A percentile compares a stretch with the other conserved stretches of the same genome.
Conservation (phyloP, 805 yeast genomes). For the Dipodascus albidus region DNA sequence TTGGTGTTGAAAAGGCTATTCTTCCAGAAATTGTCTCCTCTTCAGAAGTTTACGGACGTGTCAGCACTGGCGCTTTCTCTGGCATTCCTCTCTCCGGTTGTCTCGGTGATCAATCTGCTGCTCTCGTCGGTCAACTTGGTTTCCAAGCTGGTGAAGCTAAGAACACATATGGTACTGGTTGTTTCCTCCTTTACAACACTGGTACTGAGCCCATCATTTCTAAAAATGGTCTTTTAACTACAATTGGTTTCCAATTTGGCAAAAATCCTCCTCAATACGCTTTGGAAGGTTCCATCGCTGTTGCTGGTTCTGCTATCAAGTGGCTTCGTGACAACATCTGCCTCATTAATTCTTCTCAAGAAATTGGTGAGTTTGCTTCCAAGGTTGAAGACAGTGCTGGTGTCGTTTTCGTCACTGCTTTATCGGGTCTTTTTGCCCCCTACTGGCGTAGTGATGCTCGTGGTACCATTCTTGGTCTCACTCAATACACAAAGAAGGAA, state of each 20-base stretch:
- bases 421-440: conserved; percentile 89
- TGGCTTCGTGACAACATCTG: conserved; percentile 90
- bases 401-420: conserved; percentile 90
- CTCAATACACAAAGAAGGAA: conserved; percentile 82
- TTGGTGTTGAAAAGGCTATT: conserved; percentile 63
- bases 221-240: conserved; percentile 74
- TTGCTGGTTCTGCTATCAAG: conserved; percentile 88
- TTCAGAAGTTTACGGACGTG: conserved; percentile 66
- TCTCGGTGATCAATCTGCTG: conserved; percentile 89
- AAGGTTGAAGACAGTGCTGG: conserved; percentile 78
- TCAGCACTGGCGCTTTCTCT: conserved; percentile 37
- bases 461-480: conserved; percentile 87
- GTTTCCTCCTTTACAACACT: conserved; percentile 80
- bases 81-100: conserved; percentile 78
- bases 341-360: conserved; percentile 68
- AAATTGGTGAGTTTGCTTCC: conserved; percentile 82
- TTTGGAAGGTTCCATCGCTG: conserved; percentile 91
- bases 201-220: conserved; percentile 64
- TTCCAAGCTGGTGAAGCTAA: conserved; percentile 76
- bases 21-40: conserved; percentile 75
- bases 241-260: conserved; percentile 87
- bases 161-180: conserved; percentile 95
- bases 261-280: conserved; percentile 68
- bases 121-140: conserved; percentile 87
- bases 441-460: conserved; percentile 91